Conservation (phyloP, 768 basidiomycete genomes). For the Kockovaella imperatae region DNA sequence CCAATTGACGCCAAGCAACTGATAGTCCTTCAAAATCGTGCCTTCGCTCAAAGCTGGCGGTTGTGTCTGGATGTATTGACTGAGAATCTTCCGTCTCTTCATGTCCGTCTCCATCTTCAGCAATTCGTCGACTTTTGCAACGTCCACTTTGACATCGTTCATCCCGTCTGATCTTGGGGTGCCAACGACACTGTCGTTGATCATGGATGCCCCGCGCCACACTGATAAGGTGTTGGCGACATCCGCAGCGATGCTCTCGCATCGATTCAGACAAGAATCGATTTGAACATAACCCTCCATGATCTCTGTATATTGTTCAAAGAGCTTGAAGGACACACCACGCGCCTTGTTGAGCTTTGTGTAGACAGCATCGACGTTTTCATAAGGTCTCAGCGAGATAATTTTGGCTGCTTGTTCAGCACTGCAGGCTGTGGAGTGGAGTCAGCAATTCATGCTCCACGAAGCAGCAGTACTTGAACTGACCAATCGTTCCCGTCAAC, state of each 20-base stretch:
- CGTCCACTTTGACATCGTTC: constrained; percentile 42
- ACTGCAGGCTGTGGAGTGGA: constrained; percentile 57
- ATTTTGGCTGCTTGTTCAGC: constrained; percentile 72
- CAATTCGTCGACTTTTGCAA: constrained; percentile 39
- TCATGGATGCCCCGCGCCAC: constrained; percentile 53
- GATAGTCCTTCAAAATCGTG: constrained; percentile 87
- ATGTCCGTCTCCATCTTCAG: constrained; percentile 37
- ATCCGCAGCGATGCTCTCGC: constrained; percentile 72
- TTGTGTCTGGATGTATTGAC: constrained; percentile 63
- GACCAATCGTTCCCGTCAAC: constrained; percentile 49
- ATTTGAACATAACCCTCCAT: constrained; percentile 70
- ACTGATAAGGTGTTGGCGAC: constrained; percentile 67
- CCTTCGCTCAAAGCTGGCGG: constrained; percentile 60
- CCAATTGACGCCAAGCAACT: constrained; percentile 97
- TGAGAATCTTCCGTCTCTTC: constrained; percentile 42
- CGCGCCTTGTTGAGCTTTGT: constrained; percentile 81
- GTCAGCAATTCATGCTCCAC: background rate
- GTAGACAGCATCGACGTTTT: constrained; percentile 65
- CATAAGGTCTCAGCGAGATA: constrained; percentile 69
- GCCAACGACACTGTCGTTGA: constrained; percentile 23
- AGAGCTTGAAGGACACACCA: constrained; percentile 80
- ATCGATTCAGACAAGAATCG: constrained; percentile 77
- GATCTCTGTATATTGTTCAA: constrained; percentile 80
- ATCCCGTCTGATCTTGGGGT: constrained; percentile 34
- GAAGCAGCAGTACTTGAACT: constrained; percentile 7